Percentiles rank a stretch among this genome's conserved stretches.
These are phyloP conservation scores for Stephanodiscus minutulus DNA, from an alignment of 108 stramenopile species.

Conservation along the genomic window DNA sequence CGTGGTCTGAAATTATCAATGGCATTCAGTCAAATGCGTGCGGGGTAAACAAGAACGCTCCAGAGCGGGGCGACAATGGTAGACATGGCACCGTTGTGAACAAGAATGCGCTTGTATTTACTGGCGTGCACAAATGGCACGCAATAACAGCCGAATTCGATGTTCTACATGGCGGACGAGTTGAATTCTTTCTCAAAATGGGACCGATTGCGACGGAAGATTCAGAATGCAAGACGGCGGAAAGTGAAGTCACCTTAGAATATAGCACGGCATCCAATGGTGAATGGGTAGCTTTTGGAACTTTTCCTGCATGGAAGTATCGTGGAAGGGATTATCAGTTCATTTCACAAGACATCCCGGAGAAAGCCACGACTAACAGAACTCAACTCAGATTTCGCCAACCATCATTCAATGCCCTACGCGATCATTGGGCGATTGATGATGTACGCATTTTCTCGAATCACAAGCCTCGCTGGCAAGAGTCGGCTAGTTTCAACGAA, in stretches of 20 bases:
- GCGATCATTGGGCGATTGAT: constrained; percentile 47
- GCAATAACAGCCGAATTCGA: constrained; percentile 30
- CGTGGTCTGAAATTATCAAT: constrained; percentile 45
- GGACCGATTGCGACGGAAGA: constrained; percentile 29
- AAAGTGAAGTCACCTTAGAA: constrained; percentile 22
- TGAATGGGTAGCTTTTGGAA: constrained; percentile 21
- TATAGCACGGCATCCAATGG: constrained; percentile 5
- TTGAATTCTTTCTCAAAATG: constrained; percentile 47
- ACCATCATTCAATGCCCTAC: constrained; percentile 25
- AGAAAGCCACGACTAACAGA: constrained; percentile 24
- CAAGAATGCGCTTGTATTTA: constrained; percentile 40
- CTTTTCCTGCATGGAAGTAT: constrained; percentile 38
- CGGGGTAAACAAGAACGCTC: constrained; percentile 29
- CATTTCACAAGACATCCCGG: constrained; percentile 32
- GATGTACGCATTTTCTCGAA: constrained; percentile 39
- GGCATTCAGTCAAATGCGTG: constrained; percentile 38
- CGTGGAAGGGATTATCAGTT: constrained; percentile 26
- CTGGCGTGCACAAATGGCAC: constrained; percentile 27
- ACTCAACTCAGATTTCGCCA: constrained; percentile 38
- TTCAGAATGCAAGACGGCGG: background rate
- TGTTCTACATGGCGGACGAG: constrained; percentile 30
- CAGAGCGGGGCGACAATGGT: constrained; percentile 35
- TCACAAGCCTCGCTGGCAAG: constrained; percentile 20
- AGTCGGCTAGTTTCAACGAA: constrained; percentile 22
- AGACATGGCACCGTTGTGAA: constrained; percentile 13